Base-by-base conservation (phyloP, 1,284 basidiomycete genomes). In the Boletus subluridellus region DNA sequence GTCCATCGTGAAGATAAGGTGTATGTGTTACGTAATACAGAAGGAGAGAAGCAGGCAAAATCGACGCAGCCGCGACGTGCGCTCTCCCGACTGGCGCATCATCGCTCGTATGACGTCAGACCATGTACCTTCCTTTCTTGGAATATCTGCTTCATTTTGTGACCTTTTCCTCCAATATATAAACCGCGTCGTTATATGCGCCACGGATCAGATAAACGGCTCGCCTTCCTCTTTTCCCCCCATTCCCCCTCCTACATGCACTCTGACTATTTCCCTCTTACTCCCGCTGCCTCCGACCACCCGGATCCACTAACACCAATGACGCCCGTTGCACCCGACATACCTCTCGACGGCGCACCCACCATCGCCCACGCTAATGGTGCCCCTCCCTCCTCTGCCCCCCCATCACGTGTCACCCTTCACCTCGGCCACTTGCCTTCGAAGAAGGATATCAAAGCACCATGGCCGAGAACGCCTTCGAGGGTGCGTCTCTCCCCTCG, bases 401-500 rank as follows among this genome's bases (percentile, higher is more conserved):
- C 76, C 4, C 83, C 84, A 6, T 77, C 81, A n/a, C 78, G 80
- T 50, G 82, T 87, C 58, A 82, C 83, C 55, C 81, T 91, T 34
- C 83, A 83, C 54, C 82, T 90, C 32, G 86, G 85, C 1, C 85
- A 90, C 70, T 75, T 90, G 45, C 89, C 88, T 0, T 80, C 81
- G 64, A 87, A 87, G 73, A 86, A 83, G 65, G 78, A 85, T 55
- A 83, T 89, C 66, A 84, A 84, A 65, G 81, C 82, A 0, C 78
- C 83, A 14, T 89, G 84, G 80, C 89, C 89, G 2, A 78, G 87
- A 37, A 88, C 88, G 0, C 88, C 88, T 1, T 87, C 86, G 5
- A 78, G 86, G 62, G 87, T 86, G 52, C 52, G 77, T 78, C 49
- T 58, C 37, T 50, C 42, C 15, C 0, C 42, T 41, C 35, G 10